Evolutionary conservation across 768 basidiomycete genomes (phyloP).

Genomic region (Boletus sp.): DNA sequence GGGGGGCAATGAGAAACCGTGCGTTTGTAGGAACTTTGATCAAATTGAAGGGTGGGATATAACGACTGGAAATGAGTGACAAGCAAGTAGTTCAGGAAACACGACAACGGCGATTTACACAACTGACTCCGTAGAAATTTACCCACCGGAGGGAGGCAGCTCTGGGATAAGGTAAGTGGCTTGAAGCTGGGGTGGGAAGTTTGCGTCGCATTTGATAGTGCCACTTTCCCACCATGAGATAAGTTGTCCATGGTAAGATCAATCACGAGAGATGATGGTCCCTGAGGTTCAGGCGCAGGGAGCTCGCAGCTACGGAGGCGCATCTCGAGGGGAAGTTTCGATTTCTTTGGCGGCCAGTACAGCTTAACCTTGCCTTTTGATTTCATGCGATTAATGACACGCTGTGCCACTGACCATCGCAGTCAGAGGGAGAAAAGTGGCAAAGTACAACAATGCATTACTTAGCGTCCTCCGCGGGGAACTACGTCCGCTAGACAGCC

Average conservation of each 20-base stretch:
- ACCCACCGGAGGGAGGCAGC: constrained; percentile 10
- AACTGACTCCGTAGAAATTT: not conserved
- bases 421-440: constrained; percentile 1
- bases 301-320: constrained; percentile 14
- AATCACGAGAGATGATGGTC: constrained; percentile 9
- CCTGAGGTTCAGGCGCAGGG: not conserved
- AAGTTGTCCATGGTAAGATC: constrained; percentile 20
- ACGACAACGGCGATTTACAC: not conserved
- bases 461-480: constrained; percentile 20
- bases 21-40: not conserved
- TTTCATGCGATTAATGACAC: constrained; percentile 24
- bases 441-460: constrained; percentile 4
- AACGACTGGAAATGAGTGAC: constrained; percentile 6
- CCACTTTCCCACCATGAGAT: not conserved
- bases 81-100: not conserved
- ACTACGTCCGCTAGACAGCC: constrained; percentile 13
- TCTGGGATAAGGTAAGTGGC: not conserved
- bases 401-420: constrained; percentile 22
- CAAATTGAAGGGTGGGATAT: not conserved
- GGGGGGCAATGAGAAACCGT: not conserved
- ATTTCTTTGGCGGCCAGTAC: constrained; percentile 13
- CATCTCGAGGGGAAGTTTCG: constrained; percentile 13
- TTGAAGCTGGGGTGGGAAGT: not conserved
- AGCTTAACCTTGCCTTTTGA: constrained; percentile 28
- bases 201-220: not conserved